These are phyloP conservation scores for Spergularia bocconei DNA, from an alignment of 148 eudicot species.

Conservation along the genomic window DNA sequence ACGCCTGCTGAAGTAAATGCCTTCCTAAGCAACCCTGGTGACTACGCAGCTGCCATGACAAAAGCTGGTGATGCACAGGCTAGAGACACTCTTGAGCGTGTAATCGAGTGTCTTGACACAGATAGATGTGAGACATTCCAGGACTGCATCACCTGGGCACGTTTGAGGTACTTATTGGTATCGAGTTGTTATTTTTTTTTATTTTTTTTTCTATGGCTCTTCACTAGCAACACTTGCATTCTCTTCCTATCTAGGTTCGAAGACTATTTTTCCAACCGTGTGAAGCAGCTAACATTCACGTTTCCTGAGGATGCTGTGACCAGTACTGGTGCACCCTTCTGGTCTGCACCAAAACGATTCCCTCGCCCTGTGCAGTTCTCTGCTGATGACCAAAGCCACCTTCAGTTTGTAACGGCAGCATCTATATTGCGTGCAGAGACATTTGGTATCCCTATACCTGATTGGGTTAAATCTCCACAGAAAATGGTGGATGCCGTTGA, in stretches of 20 bases:
- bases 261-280: conserved; percentile 67
- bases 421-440: conserved; percentile 61
- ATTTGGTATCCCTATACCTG: conserved; percentile 65
- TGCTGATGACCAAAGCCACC: conserved; percentile 46
- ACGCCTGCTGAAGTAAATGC: conserved; percentile 78
- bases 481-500: conserved; percentile 48
- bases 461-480: conserved; percentile 50
- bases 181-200: neutral
- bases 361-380: conserved; percentile 69
- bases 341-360: conserved; percentile 84
- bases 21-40: conserved; percentile 51
- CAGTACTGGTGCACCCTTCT: conserved; percentile 59
- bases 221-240: conserved; percentile 1
- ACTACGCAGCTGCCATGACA: conserved; percentile 54
- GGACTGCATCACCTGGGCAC: conserved; percentile 78
- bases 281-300: conserved; percentile 65
- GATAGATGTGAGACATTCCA: conserved; percentile 62
- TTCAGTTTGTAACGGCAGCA: conserved; percentile 48
- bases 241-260: conserved; percentile 50
- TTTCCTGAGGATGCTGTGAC: conserved; percentile 73
- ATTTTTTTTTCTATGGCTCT: neutral
- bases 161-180: conserved; percentile 42
- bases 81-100: conserved; percentile 59
- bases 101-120: conserved; percentile 63
- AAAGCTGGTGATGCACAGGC: conserved; percentile 84